A percentile compares a stretch with the other conserved stretches of the same genome.
Conservation (phyloP, 306 rosid species). For the Dryas octopetala region DNA sequence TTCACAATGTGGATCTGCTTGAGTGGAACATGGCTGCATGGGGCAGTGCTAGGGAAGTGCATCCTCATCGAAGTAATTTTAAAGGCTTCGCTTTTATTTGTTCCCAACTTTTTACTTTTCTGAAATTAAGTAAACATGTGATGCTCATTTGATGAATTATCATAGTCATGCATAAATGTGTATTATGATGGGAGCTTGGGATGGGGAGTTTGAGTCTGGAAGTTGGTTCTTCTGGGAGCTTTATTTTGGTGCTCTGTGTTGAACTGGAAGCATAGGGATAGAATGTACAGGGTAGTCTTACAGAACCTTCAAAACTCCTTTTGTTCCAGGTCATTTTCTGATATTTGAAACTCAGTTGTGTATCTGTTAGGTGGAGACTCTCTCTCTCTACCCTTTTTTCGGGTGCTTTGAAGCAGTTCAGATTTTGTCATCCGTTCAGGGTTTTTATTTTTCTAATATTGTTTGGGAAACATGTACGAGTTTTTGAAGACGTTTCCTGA, state of each 20-base stretch:
- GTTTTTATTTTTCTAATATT: too few relatives aligned
- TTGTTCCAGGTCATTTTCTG: slow-evolving; percentile 12
- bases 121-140: slow-evolving; percentile 22
- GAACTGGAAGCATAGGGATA: slow-evolving; percentile 37
- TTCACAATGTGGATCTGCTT: slow-evolving; percentile 9
- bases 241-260: slow-evolving; percentile 49
- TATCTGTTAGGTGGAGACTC: not conserved
- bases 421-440: too few relatives aligned
- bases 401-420: not conserved
- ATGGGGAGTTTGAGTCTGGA: slow-evolving; percentile 36
- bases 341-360: slow-evolving; percentile 1
- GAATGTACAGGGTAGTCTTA: slow-evolving; percentile 48
- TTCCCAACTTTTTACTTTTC: slow-evolving; percentile 7
- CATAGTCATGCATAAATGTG: slow-evolving; percentile 42
- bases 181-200: slow-evolving; percentile 33
- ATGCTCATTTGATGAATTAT: slow-evolving; percentile 26
- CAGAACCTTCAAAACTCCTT: slow-evolving; percentile 34
- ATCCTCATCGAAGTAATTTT: slow-evolving; percentile 20
- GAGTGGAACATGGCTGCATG: not conserved
- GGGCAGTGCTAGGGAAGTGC: slow-evolving; percentile 19
- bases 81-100: slow-evolving; percentile 25
- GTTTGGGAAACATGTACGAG: too few relatives aligned
- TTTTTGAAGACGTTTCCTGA: too few relatives aligned
- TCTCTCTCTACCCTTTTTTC: not conserved
- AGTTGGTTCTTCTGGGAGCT: slow-evolving; percentile 40